Evolutionary conservation across 768 basidiomycete genomes (phyloP).

Genomic region (Boletales sp.): DNA sequence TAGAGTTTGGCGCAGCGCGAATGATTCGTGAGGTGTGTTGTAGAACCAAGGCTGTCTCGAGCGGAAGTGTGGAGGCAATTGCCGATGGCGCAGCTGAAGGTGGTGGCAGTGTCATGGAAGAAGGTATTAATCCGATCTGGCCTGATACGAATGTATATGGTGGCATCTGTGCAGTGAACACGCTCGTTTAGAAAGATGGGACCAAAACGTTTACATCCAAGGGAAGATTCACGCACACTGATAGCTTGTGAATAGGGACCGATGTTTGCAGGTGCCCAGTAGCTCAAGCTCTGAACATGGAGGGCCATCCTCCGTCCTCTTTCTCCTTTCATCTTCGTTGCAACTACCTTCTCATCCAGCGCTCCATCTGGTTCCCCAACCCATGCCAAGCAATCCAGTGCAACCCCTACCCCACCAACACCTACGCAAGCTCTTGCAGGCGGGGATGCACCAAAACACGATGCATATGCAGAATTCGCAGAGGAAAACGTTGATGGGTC

Average conservation of each 20-base stretch:
- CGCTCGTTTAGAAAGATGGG: neutral
- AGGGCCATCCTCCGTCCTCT: constrained; percentile 55
- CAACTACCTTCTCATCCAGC: constrained; percentile 9
- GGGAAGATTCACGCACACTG: constrained; percentile 45
- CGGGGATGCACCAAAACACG: constrained; percentile 86
- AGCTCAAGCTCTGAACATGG: constrained; percentile 94
- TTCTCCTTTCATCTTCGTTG: constrained; percentile 24
- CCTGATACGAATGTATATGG: constrained; percentile 87
- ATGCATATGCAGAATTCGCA: constrained; percentile 75
- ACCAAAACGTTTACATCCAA: neutral
- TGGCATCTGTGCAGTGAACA: constrained; percentile 47
- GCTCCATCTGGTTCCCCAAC: constrained; percentile 13
- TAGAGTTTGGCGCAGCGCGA: constrained; percentile 47
- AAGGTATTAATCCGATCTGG: constrained; percentile 88
- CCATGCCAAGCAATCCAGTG: constrained; percentile 83
- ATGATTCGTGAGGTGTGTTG: constrained; percentile 79
- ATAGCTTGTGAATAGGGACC: constrained; percentile 97
- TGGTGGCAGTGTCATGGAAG: constrained; percentile 64
- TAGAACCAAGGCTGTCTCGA: constrained; percentile 68
- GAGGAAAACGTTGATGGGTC: constrained; percentile 55
- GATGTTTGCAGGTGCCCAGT: constrained; percentile 99
- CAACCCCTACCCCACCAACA: constrained; percentile 57
- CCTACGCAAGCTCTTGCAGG: constrained; percentile 95
- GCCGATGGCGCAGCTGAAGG: constrained; percentile 27
- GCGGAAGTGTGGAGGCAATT: constrained; percentile 38